Evolutionary conservation across 805 yeast species (phyloP), one percentile per base, ranked within the genome.

Genomic region (Kluyveromyces siamensis): DNA sequence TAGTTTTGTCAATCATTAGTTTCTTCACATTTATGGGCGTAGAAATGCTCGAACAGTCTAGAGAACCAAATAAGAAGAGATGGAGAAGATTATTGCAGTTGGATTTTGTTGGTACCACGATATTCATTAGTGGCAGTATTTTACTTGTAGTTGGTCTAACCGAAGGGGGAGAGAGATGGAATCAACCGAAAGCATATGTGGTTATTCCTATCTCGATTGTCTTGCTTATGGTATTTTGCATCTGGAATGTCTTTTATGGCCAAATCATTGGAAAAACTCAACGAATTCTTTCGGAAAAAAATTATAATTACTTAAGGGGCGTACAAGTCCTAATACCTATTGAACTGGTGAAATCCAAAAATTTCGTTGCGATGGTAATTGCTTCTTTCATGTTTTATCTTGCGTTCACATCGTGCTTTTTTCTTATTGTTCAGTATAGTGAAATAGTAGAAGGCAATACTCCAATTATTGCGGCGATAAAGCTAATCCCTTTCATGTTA

Each of bases 141-240:
- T 54, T 74, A 36, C 52, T 73, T 2, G 72, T 73, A 25, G 61
- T 70, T 9, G 80, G 76, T 0, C 59, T 74, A 43, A 72, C 75
- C 0, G 72, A 73, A 52, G 76, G 74, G 18, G 77, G 77, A 21
- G 66, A 63, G 7, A 56, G 58, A 1, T 75, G 79, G 78, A 59
- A 60, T 2, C 47, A 62, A 1, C 71, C 77, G 1, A 56, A 60
- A 16, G 70, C 72, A 1, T 73, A 72, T 51, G 72, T 72, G 13
- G 67, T 77, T 0, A 50, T 74, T 1, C 58, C 69, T 1, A 49
- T 74, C 45, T 77, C 77, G 1, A 44, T 67, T 11, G 19, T 69
- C 2, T 45, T 68, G n/a, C 43, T 70, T 2, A 16, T 60, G 6
- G 33, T 63, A 59, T 38, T 53, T 66, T 27, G 17, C 60, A 6